A percentile compares a stretch with the other conserved stretches of the same genome.
Evolutionary conservation across 2,329 filamentous ascomycete genomes (phyloP).

Genomic region (Parascedosporium putredinis): DNA sequence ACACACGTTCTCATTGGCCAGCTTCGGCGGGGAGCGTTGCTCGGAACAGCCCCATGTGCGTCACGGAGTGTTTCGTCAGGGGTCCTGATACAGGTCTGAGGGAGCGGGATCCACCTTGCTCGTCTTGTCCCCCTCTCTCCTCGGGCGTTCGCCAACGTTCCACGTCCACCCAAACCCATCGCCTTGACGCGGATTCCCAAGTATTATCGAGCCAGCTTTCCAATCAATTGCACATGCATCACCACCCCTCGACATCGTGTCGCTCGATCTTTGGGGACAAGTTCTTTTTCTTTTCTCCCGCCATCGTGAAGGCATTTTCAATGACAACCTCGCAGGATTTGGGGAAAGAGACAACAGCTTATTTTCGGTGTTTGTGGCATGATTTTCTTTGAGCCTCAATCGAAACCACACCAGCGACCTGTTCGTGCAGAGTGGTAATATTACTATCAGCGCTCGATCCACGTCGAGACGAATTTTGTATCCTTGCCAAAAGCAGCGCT

Average conservation of each 20-base stretch:
- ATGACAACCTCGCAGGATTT: too few relatives aligned
- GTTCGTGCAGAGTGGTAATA: too few relatives aligned
- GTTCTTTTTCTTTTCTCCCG: too few relatives aligned
- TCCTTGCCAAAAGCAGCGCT: neutral
- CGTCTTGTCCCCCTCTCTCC: neutral
- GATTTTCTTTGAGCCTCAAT: neutral
- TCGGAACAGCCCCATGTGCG: conserved; percentile 7
- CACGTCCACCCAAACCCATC: neutral
- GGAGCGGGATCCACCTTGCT: conserved; percentile 1
- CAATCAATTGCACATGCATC: neutral
- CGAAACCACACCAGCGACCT: too few relatives aligned
- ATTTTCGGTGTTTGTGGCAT: neutral
- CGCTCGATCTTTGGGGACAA: too few relatives aligned
- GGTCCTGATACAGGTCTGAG: conserved; percentile 7
- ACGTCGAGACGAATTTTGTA: neutral
- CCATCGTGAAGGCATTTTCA: too few relatives aligned
- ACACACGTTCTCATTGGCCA: neutral
- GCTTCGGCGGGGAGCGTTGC: neutral
- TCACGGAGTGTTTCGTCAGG: conserved; percentile 7
- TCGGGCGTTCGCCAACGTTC: neutral
- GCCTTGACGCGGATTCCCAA: too few relatives aligned
- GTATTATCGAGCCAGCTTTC: too few relatives aligned
- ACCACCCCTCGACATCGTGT: neutral
- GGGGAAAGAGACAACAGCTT: neutral
- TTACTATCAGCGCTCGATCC: neutral